Evolutionary conservation across 306 rosid species (phyloP), one percentile per base, ranked within the genome.

Genomic region (Parietaria judaica): DNA sequence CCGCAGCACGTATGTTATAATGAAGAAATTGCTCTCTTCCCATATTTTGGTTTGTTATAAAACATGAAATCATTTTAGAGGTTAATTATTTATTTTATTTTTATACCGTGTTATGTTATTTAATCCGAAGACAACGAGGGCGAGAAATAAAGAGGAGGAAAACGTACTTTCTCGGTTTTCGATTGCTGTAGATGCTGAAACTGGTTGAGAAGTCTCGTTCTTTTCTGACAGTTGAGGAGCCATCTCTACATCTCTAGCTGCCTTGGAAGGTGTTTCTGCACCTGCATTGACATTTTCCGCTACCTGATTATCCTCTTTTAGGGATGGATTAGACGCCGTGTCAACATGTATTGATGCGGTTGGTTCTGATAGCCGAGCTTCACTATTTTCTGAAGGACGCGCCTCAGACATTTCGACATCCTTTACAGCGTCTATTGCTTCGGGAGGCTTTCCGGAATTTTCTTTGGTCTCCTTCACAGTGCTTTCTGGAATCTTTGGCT

Each of bases 181-280:
- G 39, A 74, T 44, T 17, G 51, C 72, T 66, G 83, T 56, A 70
- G 57, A 76, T 11, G 79, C 64, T 67, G 51, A 37, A 58, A 70
- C 75, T 61, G 82, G 80, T 53, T 75, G 80, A 8, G 76, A 55
- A 61, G 74, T 57, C 38, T 68, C 84, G 62, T 51, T 72, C 53
- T 56, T 70, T 61, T 63, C 78, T 56, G 74, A 69, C 59, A 67
- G 72, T 56, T 56, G 74, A 64, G 79, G 46, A 60, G 63, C 76
- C 68, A 70, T 72, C 39, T 81, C 90, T 56, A 70, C 73, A 79
- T 82, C 85, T 60, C 47, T 79, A 51, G 58, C 70, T 36, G 70
- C 64, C 51, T 74, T 78, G 31, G 78, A 63, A 49, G 59, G 77
- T 36, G 75, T 57, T 60, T 72, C 81, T 44, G 37, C 15, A 14